Evolutionary conservation across 2,329 filamentous ascomycete species (phyloP), one percentile per base, ranked within the genome.

Genomic region (Chalara sp.): DNA sequence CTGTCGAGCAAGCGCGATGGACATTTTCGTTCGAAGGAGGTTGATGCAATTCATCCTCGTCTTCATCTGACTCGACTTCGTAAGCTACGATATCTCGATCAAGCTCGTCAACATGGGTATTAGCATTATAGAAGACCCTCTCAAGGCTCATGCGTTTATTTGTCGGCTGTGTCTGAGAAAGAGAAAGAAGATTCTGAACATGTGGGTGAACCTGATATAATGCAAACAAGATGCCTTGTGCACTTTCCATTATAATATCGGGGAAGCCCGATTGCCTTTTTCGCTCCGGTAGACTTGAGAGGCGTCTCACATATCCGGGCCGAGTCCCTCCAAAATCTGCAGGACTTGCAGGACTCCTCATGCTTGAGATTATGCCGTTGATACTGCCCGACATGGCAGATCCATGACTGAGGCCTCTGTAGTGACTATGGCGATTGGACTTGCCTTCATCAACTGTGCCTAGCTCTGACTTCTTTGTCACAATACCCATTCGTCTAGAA

Each of bases 151-250:
- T 83, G 46, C 80, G 72, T 61, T 81, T 82, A 28, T 75, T 70
- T 7, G 78, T 79, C 8, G 8, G 8, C 32, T 76, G 78, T 53
- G 84, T 80, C 56, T 75, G 79, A 45, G 80, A 77, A 46, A 85
- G 70, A 42, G 78, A 74, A 65, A 84, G 80, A 48, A 86, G 70
- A 67, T 79, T 80, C 64, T 85, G 81, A 53, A 86, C 83, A 68
- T 81, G 80, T 5, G 81, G 81, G 55, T 86, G 82, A 30, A 85
- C 81, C 62, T 84, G 81, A 55, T 84, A 85, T 32, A 85, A 75
- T 4, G 82, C 80, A 63, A 84, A 85, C 2, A 85, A 71, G 29
- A 85, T 79, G 31, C 81, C 81, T 62, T 84, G 84, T 32, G 82
- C 81, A 11, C 79, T 77, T 61, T 86, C 82, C 32, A 84, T 69